phyloP scores from a whole-genome alignment of 768 basidiomycete species.

The Lyophyllum semitale region DNA sequence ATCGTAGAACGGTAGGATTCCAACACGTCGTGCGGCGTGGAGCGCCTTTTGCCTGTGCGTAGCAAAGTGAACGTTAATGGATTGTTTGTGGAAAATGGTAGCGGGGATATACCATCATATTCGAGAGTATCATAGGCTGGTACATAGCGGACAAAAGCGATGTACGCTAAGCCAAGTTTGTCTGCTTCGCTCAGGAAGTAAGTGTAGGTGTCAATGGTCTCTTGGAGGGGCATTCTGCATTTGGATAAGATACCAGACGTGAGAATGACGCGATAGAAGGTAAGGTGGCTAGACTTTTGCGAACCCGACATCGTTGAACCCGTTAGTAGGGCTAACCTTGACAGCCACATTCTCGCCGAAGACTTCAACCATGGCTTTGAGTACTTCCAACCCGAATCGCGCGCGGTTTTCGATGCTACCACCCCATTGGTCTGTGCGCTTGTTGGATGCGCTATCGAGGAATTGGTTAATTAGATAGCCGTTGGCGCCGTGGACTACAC shows the following conservation, averaged over 20 bases:
- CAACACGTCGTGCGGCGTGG: slow-evolving; percentile 40
- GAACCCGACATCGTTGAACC: slow-evolving; percentile 48
- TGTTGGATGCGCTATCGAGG: slow-evolving; percentile 47
- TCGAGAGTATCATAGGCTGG: slow-evolving; percentile 22
- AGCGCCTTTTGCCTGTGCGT: slow-evolving; percentile 31
- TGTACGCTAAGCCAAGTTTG: slow-evolving; percentile 35
- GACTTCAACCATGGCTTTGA: slow-evolving; percentile 41
- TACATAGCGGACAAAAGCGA: slow-evolving; percentile 31
- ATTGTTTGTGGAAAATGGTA: background rate
- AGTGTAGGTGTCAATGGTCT: slow-evolving; percentile 41
- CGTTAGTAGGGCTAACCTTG: slow-evolving; percentile 45
- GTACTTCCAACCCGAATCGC: slow-evolving; percentile 52
- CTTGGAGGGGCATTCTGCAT: slow-evolving; percentile 44
- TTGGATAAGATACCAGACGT: background rate
- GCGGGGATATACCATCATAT: slow-evolving; percentile 31
- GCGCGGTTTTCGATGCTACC: slow-evolving; percentile 60
- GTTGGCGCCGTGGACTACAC: slow-evolving; percentile 42
- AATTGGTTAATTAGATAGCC: slow-evolving; percentile 53
- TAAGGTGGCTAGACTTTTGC: slow-evolving; percentile 1
- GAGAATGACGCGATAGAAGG: background rate
- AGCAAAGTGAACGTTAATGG: background rate
- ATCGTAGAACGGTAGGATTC: slow-evolving; percentile 35
- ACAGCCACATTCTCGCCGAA: slow-evolving; percentile 47
- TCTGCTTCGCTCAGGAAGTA: slow-evolving; percentile 44
- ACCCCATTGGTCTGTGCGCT: slow-evolving; percentile 60